Evolutionary conservation across 2,329 filamentous ascomycete species (phyloP).

Genomic region (Clonostachys rosea): DNA sequence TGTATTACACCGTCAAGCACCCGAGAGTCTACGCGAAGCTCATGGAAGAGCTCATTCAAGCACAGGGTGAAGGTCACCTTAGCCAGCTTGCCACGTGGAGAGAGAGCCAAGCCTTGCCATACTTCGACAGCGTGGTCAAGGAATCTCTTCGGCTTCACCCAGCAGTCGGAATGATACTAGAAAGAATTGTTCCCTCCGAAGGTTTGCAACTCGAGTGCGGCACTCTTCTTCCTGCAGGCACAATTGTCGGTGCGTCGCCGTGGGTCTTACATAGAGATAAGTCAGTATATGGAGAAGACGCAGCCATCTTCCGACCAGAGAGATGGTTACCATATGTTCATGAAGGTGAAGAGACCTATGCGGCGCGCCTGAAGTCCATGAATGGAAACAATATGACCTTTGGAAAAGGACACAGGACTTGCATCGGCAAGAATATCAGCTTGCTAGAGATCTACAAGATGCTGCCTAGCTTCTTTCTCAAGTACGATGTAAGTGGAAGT

Average conservation of each 20-base stretch:
- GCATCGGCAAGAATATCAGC: conserved; percentile 28
- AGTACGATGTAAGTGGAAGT: conserved; percentile 24
- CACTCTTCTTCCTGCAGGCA: conserved; percentile 23
- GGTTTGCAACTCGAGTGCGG: conserved; percentile 28
- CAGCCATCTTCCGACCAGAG: conserved; percentile 34
- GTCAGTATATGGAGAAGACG: conserved; percentile 28
- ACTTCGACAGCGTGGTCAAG: conserved; percentile 45
- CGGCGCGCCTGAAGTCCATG: conserved; percentile 25
- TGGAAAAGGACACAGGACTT: conserved; percentile 30
- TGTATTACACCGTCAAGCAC: conserved; percentile 29
- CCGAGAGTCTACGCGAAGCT: conserved; percentile 16
- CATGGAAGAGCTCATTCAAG: conserved; percentile 25
- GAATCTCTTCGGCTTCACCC: conserved; percentile 46
- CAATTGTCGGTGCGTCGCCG: conserved; percentile 31
- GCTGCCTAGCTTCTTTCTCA: conserved; percentile 32
- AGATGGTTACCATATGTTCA: conserved; percentile 33
- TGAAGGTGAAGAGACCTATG: conserved; percentile 23
- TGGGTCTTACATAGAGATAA: conserved; percentile 33
- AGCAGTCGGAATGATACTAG: conserved; percentile 37
- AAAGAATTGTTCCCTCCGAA: conserved; percentile 40
- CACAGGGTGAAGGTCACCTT: conserved; percentile 15
- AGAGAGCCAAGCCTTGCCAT: conserved; percentile 22
- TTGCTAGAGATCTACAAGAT: conserved; percentile 26
- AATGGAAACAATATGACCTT: conserved; percentile 28
- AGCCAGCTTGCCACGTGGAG: conserved; percentile 9